Percentiles rank a stretch among this genome's conserved stretches.
Conservation (phyloP, 768 basidiomycete species). For the Pisolithus microcarpus region DNA sequence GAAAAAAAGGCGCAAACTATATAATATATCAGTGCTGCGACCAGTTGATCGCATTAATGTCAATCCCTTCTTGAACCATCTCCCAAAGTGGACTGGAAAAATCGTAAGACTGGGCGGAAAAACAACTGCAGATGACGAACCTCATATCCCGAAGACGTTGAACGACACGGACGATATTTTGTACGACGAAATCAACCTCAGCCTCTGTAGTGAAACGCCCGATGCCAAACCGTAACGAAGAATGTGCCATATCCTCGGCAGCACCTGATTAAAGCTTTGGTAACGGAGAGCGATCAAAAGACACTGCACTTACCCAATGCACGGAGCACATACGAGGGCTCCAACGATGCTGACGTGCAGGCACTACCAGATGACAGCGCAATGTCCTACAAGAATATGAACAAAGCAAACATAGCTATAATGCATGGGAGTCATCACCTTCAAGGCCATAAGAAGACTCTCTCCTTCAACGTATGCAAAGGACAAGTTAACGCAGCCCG, state of each 20-base stretch:
- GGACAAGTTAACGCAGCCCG: constrained; percentile 92
- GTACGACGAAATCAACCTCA: constrained; percentile 91
- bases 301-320: constrained; percentile 60
- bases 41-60: constrained; percentile 93
- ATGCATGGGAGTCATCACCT: constrained; percentile 42
- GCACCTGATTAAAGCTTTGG: constrained; percentile 46
- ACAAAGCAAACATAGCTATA: constrained; percentile 1
- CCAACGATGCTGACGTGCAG: constrained; percentile 95
- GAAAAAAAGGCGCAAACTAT: neutral
- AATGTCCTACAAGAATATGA: constrained; percentile 57
- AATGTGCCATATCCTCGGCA: constrained; percentile 99
- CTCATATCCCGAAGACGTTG: constrained; percentile 90
- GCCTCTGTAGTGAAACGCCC: constrained; percentile 97
- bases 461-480: constrained; percentile 98
- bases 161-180: constrained; percentile 83
- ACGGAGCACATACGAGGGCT: constrained; percentile 96
- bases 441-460: constrained; percentile 94
- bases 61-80: constrained; percentile 99
- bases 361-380: constrained; percentile 97
- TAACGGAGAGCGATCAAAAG: neutral
- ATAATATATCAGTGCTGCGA: constrained; percentile 45
- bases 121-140: constrained; percentile 29
- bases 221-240: constrained; percentile 93
- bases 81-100: constrained; percentile 85
- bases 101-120: constrained; percentile 7